Percentiles rank a stretch among this genome's conserved stretches.
Evolutionary conservation across 1,139 yeast species (phyloP).

Genomic region (Wickerhamomyces sp.): DNA sequence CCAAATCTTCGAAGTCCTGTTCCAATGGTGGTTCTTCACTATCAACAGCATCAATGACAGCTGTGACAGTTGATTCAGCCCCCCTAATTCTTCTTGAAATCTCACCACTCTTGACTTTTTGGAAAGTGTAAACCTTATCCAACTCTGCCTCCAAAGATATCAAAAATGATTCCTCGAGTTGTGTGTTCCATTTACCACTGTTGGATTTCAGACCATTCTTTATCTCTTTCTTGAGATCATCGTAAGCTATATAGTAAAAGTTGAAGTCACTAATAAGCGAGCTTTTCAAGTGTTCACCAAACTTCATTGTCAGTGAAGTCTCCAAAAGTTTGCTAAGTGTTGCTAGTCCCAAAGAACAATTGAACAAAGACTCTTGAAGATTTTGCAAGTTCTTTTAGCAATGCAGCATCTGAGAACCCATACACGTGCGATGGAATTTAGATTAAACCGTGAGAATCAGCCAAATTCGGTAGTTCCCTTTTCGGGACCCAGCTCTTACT

Average conservation of each 20-base stretch:
- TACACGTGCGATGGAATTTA: no score
- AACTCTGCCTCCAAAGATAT: conserved; percentile 70
- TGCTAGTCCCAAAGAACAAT: no score
- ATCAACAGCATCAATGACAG: conserved; percentile 49
- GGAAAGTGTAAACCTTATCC: conserved; percentile 88
- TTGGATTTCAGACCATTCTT: conserved; percentile 57
- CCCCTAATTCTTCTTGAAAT: conserved; percentile 78
- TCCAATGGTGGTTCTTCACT: conserved; percentile 43
- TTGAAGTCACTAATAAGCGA: conserved; percentile 79
- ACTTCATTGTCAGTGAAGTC: conserved; percentile 44
- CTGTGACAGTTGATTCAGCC: conserved; percentile 62
- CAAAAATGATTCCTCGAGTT: conserved; percentile 76
- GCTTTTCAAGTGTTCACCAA: conserved; percentile 71
- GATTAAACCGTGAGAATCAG: no score
- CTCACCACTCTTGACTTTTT: conserved; percentile 81
- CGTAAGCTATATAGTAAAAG: conserved; percentile 85
- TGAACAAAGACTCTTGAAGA: no score
- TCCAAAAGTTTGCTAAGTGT: neutral
- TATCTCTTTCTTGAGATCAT: conserved; percentile 78
- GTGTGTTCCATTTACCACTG: conserved; percentile 61
- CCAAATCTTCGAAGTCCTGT: conserved; percentile 85
- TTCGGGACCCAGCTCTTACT: no score
- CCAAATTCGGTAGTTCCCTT: no score
- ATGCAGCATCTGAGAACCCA: no score
- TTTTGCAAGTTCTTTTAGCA: no score